These are phyloP conservation scores for Gleditsia sinensis DNA, from an alignment of 306 rosid species.

Conservation along the genomic window DNA sequence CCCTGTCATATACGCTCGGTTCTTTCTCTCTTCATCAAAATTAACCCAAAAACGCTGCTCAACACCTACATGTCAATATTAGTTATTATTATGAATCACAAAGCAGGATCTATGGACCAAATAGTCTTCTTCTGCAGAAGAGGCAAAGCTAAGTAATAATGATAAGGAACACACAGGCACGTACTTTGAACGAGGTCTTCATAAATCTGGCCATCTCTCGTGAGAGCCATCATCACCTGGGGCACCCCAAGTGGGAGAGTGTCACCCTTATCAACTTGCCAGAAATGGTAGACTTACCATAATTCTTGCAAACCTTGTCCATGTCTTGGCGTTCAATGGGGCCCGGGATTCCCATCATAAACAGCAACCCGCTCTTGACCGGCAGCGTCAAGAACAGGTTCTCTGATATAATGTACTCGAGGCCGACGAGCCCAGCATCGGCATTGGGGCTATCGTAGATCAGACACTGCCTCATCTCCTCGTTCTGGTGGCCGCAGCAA, in stretches of 20 bases:
- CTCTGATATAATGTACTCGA: constrained; percentile 67
- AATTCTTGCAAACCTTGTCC: constrained; percentile 72
- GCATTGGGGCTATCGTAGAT: constrained; percentile 55
- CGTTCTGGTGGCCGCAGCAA: constrained; percentile 70
- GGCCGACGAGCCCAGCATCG: constrained; percentile 56
- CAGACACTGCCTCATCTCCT: constrained; percentile 84
- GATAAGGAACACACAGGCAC: too few species aligned
- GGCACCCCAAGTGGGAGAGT: constrained; percentile 71
- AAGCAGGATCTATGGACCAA: background rate
- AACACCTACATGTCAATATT: constrained; percentile 28
- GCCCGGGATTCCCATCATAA: constrained; percentile 59
- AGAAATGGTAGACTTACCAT: constrained; percentile 78
- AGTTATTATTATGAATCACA: background rate
- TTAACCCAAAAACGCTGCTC: constrained; percentile 50
- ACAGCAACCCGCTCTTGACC: constrained; percentile 65
- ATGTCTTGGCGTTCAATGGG: constrained; percentile 53
- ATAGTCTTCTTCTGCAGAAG: too few species aligned
- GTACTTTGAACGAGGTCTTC: constrained; percentile 44
- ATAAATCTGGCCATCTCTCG: constrained; percentile 71
- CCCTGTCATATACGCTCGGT: constrained; percentile 61
- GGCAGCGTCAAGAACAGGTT: constrained; percentile 64
- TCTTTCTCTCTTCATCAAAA: constrained; percentile 54
- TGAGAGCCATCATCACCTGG: constrained; percentile 75
- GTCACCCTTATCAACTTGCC: constrained; percentile 77
- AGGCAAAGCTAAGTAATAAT: too few species aligned